Evolutionary conservation across 1,284 basidiomycete species (phyloP).

Genomic region (Ceraceosorus guamensis): DNA sequence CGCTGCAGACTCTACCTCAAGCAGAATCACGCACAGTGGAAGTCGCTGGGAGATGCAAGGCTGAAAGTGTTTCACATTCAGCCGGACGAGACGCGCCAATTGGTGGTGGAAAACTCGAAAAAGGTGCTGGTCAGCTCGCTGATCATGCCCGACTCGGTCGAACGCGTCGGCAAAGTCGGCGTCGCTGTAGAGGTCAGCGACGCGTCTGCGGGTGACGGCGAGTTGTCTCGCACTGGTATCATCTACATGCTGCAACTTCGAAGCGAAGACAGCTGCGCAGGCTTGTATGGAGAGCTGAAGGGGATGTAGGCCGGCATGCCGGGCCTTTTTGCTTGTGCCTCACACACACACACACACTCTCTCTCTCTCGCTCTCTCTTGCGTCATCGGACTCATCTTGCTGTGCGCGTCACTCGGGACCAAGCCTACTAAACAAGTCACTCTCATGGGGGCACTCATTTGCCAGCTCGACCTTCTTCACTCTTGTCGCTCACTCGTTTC

Average conservation of each 20-base stretch:
- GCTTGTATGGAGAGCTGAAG: conserved; percentile 76
- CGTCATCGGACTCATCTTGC: no score
- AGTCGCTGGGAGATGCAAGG: conserved; percentile 78
- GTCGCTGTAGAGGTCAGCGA: conserved; percentile 93
- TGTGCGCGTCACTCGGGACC: no score
- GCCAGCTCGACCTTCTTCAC: no score
- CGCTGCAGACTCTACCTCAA: conserved; percentile 97
- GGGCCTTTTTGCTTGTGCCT: background rate
- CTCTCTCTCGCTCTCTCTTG: no score
- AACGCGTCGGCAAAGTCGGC: conserved; percentile 93
- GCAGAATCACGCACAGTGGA: conserved; percentile 94
- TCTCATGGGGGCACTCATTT: no score
- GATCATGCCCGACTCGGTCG: conserved; percentile 88
- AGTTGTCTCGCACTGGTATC: conserved; percentile 82
- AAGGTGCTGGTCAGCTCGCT: conserved; percentile 81
- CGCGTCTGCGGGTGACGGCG: conserved; percentile 24
- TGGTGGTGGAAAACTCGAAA: conserved; percentile 85
- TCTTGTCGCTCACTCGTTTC: no score
- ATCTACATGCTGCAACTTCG: conserved; percentile 78
- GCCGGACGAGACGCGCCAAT: conserved; percentile 83
- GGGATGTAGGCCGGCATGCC: background rate
- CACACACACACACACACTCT: no score
- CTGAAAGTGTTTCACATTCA: conserved; percentile 73
- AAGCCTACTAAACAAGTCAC: no score
- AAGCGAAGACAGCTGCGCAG: conserved; percentile 76